These are phyloP conservation scores for Pythium guiyangense DNA, from an alignment of 352 stramenopile species.

Conservation along the genomic window DNA sequence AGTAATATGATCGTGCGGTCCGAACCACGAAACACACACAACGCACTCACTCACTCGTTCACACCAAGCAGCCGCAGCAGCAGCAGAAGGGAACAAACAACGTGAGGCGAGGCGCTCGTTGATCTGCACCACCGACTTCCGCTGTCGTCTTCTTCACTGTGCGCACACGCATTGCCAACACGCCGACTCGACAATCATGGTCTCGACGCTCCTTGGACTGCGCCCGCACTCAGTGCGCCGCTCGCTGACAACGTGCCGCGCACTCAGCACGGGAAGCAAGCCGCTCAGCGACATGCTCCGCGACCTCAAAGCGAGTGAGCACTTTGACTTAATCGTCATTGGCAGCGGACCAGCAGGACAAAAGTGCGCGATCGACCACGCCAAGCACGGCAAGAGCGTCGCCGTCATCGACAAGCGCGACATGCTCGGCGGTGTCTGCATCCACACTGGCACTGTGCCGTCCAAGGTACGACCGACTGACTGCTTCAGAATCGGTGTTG, in stretches of 20 bases:
- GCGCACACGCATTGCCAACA: too few species aligned
- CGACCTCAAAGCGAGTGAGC: conserved; percentile 78
- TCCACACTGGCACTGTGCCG: conserved; percentile 87
- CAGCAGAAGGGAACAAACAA: not conserved
- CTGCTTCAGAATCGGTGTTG: not conserved
- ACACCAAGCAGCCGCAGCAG: too few species aligned
- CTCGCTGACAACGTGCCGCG: conserved; percentile 1
- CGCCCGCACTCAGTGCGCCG: conserved; percentile 5
- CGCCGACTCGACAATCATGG: not conserved
- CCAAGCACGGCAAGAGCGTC: conserved; percentile 80
- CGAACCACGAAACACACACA: too few species aligned
- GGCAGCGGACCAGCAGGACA: conserved; percentile 84
- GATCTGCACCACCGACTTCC: not conserved
- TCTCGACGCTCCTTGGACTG: conserved; percentile 6
- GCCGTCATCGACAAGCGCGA: conserved; percentile 88
- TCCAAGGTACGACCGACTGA: conserved; percentile 59
- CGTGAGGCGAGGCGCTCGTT: not conserved
- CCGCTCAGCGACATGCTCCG: conserved; percentile 64
- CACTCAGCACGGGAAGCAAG: conserved; percentile 4
- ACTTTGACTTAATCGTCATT: conserved; percentile 89
- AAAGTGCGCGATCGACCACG: conserved; percentile 88
- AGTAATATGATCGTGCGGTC: too few species aligned
- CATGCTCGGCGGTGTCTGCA: conserved; percentile 86
- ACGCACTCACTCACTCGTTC: too few species aligned
- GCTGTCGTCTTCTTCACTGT: too few species aligned